A percentile compares a stretch with the other conserved stretches of the same genome.
Evolutionary conservation across 2,329 filamentous ascomycete genomes (phyloP).

Genomic region (Cercospora brassicicola): DNA sequence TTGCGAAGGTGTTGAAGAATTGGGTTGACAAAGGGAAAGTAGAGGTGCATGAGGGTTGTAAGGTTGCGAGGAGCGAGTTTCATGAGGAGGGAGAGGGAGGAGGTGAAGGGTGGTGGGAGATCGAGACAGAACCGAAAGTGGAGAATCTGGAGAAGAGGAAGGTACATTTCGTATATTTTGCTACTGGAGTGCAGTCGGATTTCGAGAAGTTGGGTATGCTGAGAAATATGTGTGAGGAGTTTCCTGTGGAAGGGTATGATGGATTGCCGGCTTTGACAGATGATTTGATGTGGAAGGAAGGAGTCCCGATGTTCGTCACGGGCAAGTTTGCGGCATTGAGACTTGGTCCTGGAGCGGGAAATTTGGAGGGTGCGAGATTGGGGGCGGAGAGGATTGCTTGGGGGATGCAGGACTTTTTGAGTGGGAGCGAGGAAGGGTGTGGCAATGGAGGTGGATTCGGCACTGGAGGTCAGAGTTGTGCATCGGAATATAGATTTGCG

Average conservation of each 20-base stretch:
- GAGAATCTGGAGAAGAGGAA: slow-evolving; percentile 44
- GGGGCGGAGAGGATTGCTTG: slow-evolving; percentile 73
- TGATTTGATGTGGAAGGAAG: slow-evolving; percentile 71
- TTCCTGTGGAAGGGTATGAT: slow-evolving; percentile 62
- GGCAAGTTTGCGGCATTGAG: slow-evolving; percentile 67
- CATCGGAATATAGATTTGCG: slow-evolving; percentile 27
- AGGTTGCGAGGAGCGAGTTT: background rate
- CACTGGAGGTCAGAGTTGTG: slow-evolving; percentile 6
- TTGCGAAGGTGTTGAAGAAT: slow-evolving; percentile 64
- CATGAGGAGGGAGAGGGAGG: background rate
- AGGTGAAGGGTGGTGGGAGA: slow-evolving; percentile 49
- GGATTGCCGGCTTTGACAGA: slow-evolving; percentile 73
- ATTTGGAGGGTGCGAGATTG: slow-evolving; percentile 70
- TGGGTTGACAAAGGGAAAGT: slow-evolving; percentile 57
- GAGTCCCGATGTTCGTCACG: slow-evolving; percentile 71
- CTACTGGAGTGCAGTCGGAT: slow-evolving; percentile 69
- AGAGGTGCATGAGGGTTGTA: slow-evolving; percentile 46
- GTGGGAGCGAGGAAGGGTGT: slow-evolving; percentile 27
- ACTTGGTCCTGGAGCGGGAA: slow-evolving; percentile 70
- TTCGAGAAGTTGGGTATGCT: slow-evolving; percentile 63
- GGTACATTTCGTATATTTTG: slow-evolving; percentile 71
- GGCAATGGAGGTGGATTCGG: slow-evolving; percentile 27
- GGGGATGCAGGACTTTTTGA: slow-evolving; percentile 59
- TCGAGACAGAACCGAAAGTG: slow-evolving; percentile 57
- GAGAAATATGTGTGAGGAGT: slow-evolving; percentile 56